Evolutionary conservation across 1,284 basidiomycete species (phyloP), one percentile per base, ranked within the genome.

Genomic region (Leccinum subrobustum): DNA sequence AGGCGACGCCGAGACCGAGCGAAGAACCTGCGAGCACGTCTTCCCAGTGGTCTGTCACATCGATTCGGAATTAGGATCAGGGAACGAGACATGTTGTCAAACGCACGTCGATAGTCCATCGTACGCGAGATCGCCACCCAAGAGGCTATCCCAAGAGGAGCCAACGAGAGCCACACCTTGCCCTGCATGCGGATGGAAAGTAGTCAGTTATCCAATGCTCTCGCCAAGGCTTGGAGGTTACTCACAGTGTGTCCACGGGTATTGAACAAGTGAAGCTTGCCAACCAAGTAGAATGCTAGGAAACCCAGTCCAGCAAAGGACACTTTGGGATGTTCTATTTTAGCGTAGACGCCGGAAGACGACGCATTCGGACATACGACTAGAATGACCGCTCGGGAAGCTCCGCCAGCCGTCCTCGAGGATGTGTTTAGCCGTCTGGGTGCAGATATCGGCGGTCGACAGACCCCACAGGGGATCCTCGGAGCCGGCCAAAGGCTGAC

Each of bases 361-460:
- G n/a, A 5, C 3, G 20, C 11, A 12, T 42, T 47, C 2, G 8
- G 14, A 75, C 79, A 61, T 73, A 88, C 78, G 74, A 65, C 85
- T 87, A 1, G 86, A 81, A 73, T 93, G 91, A 0, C 91, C 91
- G 39, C 86, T 88, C 1, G 89, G 89, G 73, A 93, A 92, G 67
- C 85, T 88, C 61, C 86, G 81, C 78, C 88, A 93, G 0, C 91
- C 91, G 59, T 90, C 86, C 50, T 81, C 76, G 50, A 91, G 70
- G 1, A 79, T 75, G 27, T 70, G 60, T 20, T 68, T 67, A 61
- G 85, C 74, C 0, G 78, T 78, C 64, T 81, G 81, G 0, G 88
- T 88, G 73, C 92, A 93, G 59, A 93, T 85, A 3, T 76, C 76
- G 3, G 76, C 75, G 0, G 82, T 86, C 0, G 85, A 85, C 6